Evolutionary conservation across 768 basidiomycete species (phyloP), one percentile per base, ranked within the genome.

Genomic region (Lactarius psammicola): DNA sequence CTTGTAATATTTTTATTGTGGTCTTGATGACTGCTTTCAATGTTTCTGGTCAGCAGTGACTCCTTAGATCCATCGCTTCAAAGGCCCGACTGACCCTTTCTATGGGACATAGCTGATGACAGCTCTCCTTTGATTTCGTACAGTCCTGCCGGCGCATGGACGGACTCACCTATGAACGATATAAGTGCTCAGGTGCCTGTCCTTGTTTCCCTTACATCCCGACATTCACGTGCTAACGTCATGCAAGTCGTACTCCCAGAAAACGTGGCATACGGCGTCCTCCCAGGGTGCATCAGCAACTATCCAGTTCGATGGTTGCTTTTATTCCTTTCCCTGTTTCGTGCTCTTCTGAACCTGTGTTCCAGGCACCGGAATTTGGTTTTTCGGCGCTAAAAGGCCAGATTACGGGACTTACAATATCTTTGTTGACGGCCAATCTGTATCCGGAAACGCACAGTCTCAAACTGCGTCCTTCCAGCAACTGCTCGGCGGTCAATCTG

Each of bases 61-160:
- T 4, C 9, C 36, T 54, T n/a, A 15, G 3, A 38, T 34, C 4
- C 54, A 26, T 33, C n/a, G 10, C 44, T 26, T 23, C n/a, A 26
- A 49, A 11, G 3, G 31, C 31, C 23, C 56, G 30, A 66, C n/a
- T 18, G 26, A 51, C 31, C 17, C 4, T n/a, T 56, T 56, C 7
- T 31, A n/a, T 55, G 23, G 10, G n/a, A 61, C 34, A 26, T 36
- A 87, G 85, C 82, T 71, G 84, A 85, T 70, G 84, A 86, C 70
- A 76, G 78, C 72, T 84, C 84, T 68, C 82, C 84, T 72, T 76
- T 85, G 64, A 79, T 86, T 71, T 70, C 76, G 64, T 86, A 85
- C 70, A 72, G 75, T 34, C 84, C 84, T 64, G 72, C 73, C 70
- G 80, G 77, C 63, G 81, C 82, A 64, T 86, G 84, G 84, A 71